phyloP scores from a whole-genome alignment of 306 rosid genomes.

The Urtica urens region DNA sequence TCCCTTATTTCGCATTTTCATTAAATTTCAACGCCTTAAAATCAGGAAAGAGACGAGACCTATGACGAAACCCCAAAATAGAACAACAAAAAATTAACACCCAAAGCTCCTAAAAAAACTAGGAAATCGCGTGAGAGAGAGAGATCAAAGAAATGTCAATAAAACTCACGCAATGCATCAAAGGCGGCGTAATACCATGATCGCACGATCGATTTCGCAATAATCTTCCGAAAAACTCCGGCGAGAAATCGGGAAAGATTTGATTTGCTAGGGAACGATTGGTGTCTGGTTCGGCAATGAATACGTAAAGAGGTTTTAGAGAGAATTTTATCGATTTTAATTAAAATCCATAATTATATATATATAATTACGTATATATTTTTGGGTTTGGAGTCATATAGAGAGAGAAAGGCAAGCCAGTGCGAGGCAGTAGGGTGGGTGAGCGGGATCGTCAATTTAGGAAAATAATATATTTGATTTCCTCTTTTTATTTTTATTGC shows the following conservation, averaged over 20 bases:
- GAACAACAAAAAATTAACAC: background rate
- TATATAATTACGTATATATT: slow-evolving; percentile 4
- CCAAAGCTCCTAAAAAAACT: background rate
- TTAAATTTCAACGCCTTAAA: background rate
- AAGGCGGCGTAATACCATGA: slow-evolving; percentile 13
- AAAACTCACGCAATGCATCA: slow-evolving; percentile 48
- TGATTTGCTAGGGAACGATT: background rate
- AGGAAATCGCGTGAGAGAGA: background rate
- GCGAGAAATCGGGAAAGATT: slow-evolving; percentile 8
- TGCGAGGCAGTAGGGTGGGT: background rate
- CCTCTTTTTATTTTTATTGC: too few species aligned
- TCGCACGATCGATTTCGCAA: slow-evolving; percentile 8
- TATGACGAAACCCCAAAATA: slow-evolving; percentile 1
- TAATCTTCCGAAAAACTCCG: slow-evolving; percentile 11
- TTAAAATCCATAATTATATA: too few species aligned
- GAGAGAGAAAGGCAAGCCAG: background rate
- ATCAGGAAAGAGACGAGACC: background rate
- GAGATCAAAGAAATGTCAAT: slow-evolving; percentile 31
- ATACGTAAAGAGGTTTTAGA: background rate
- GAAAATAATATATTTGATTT: too few species aligned
- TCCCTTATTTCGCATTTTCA: background rate
- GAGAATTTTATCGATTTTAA: background rate
- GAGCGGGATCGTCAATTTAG: slow-evolving; percentile 14
- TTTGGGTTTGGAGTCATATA: background rate
- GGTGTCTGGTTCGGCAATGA: background rate